Evolutionary conservation across 139 green algal genomes (phyloP), one percentile per base, ranked within the genome.

Genomic region (Coccomyxa sp.): DNA sequence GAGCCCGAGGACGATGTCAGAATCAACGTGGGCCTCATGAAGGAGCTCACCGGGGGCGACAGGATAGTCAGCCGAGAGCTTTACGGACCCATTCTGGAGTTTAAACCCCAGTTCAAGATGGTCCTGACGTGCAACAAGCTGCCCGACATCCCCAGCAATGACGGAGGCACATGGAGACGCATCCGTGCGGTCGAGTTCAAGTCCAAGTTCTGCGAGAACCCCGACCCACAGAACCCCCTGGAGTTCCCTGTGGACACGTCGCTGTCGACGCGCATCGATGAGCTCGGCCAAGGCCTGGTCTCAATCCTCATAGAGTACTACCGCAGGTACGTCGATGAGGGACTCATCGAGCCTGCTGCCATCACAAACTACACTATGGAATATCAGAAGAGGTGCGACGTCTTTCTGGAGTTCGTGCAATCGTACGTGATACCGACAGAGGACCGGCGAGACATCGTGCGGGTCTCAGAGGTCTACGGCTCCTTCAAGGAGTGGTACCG

Each of bases 271-370:
- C 44, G 44, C 44, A 58, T 58, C 44, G 44, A 58, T 58, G 44
- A 58, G 44, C 44, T 58, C 44, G 44, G 44, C 12, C 44, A 58
- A 58, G 44, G 44, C 44, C 44, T 58, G 44, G 44, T 58, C 12
- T 58, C 44, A 58, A 58, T 58, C 44, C 44, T 58, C 44, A 58
- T 58, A 58, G 44, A 58, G 44, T 58, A 58, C 44, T 58, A 58
- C 44, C 44, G 44, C 44, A 58, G 44, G 44, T 58, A 58, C 14
- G 44, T 58, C 44, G 44, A 58, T 58, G 44, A 58, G 14, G 44
- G 44, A 58, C 44, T 58, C 44, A 58, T 58, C 44, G 44, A 58
- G 44, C 44, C 44, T 58, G 44, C 44, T 27, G 44, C 44, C 44
- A 58, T 58, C 44, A 58, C 44, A 14, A 58, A 58, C 44, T 58